Base-by-base conservation (phyloP, 768 basidiomycete species). In the Tylopilus rubrobrunneus region DNA sequence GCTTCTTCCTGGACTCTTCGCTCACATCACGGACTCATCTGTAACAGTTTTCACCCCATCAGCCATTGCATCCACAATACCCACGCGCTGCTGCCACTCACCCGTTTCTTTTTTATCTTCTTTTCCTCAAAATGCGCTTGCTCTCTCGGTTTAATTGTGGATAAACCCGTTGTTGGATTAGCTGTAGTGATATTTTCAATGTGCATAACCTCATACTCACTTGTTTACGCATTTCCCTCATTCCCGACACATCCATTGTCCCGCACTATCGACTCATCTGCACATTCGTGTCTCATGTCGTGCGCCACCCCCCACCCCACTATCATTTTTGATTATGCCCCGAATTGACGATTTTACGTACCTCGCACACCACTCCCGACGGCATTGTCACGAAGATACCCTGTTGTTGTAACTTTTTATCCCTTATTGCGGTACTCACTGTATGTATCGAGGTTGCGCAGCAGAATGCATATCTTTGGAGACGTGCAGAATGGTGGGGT, bases 91-190 rank as follows among this genome's bases (percentile, higher is more conserved):
- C 66, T 67, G 62, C 66, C 56, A 56, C 63, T 57, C 62, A 61
- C 56, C 59, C 31, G 58, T 54, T 34, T 5, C 40, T 25, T 25
- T 43, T 42, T 31, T 19, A 19, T 40, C n/a, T 14, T 34, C 31
- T 48, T 23, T 29, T 31, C 31, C 43, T 34, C 42, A 65, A 65
- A 60, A 62, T 48, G 56, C 59, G 54, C 53, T 52, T 39, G 55
- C n/a, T 11, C 49, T 58, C 66, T 70, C 67, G 68, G 66, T 61
- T 68, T 57, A 55, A 61, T 17, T 71, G 68, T 70, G 68, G 68
- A 70, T 70, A 70, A 63, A 17, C 44, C 58, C 61, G 59, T 71
- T 71, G 70, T 71, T 70, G 62, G 55, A 71, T 70, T 71, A 70
- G 62, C 48, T 70, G 65, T 70, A 64, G 64, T 71, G 58, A 64